A percentile compares a stretch with the other conserved stretches of the same genome.
Evolutionary conservation across 2,329 filamentous ascomycete species (phyloP).

Genomic region (Pseudonectria foliicola): DNA sequence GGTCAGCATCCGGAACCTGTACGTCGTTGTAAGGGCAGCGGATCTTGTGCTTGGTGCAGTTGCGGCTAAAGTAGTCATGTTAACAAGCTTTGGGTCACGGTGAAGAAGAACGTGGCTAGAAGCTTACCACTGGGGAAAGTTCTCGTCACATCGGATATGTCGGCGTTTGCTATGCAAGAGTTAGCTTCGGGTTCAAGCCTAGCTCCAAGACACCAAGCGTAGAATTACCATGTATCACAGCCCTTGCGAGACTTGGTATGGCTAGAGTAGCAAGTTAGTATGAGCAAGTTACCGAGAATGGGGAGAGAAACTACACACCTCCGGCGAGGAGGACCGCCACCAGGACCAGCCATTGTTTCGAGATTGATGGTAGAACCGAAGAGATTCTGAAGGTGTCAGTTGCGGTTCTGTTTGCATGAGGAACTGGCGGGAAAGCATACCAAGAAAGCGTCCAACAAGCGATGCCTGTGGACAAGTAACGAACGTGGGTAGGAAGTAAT

Average conservation of each 20-base stretch:
- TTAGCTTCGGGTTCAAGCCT: slow-evolving; percentile 8
- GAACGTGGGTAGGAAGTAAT: slow-evolving; percentile 27
- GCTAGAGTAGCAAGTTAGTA: slow-evolving; percentile 41
- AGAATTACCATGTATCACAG: slow-evolving; percentile 75
- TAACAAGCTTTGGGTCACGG: slow-evolving; percentile 2
- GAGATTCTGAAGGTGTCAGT: slow-evolving; percentile 12
- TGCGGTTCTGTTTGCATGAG: slow-evolving; percentile 1
- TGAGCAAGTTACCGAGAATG: slow-evolving; percentile 16
- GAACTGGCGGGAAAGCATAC: slow-evolving; percentile 19
- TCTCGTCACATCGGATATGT: slow-evolving; percentile 97
- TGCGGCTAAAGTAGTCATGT: slow-evolving; percentile 56
- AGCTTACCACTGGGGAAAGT: slow-evolving; percentile 88
- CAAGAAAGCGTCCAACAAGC: slow-evolving; percentile 22
- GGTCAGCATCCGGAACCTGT: slow-evolving; percentile 54
- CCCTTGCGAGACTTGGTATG: slow-evolving; percentile 99
- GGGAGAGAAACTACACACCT: slow-evolving; percentile 37
- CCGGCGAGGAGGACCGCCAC: slow-evolving; percentile 81
- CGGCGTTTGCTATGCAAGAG: slow-evolving; percentile 61
- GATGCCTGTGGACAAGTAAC: slow-evolving; percentile 28
- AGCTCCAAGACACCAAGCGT: slow-evolving; percentile 1
- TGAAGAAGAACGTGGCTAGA: background rate
- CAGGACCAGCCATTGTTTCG: slow-evolving; percentile 76
- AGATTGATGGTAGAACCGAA: slow-evolving; percentile 28
- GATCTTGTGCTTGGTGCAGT: slow-evolving; percentile 98
- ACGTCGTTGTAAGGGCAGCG: slow-evolving; percentile 96